Evolutionary conservation across 176 grass and related monocot genomes (phyloP), one percentile per base, ranked within the genome.

Genomic region (Raddia distichophylla): DNA sequence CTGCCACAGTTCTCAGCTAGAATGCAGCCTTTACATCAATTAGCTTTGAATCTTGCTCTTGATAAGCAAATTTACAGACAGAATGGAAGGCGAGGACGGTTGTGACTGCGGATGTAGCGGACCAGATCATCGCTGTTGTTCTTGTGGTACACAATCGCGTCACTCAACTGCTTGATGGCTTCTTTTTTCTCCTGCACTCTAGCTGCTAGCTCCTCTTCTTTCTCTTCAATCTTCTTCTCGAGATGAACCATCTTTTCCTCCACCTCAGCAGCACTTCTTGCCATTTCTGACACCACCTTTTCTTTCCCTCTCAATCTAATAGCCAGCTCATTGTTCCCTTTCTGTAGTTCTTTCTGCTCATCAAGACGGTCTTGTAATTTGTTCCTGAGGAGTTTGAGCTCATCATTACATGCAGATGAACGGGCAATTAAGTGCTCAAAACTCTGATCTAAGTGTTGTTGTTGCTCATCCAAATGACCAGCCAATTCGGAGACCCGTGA

Each of bases 181-280:
- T 98, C 95, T 69, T 84, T 86, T 79, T 98, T 98, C 86, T 98
- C 90, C 20, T 93, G 84, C 34, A 89, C 89, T 65, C 80, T 94
- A 82, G 80, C 44, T 44, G 78, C 72, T 75, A 94, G 48, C 60
- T 94, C 92, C 1, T 84, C 80, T 69, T 93, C 90, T 76, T 90
- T 90, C 16, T 90, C 88, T 46, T 77, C 69, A 19, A 94, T 54
- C 62, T 40, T 78, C 49, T 76, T 92, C 86, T 94, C 74, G 46
- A 97, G 86, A 47, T 89, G 83, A 42, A 54, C 17, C 27, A 90
- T 81, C 80, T 85, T 92, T 14, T 53, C 61, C 12, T 78, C 80
- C 3, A 71, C 67, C 52, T 88, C 71, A 5, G 43, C 5, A 8
- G 47, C 64, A 14, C 10, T 84, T 54, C 46, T 69, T 32, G 12